Evolutionary conservation across 192 early-diverging fungal genomes (phyloP).

Genomic region (Umbelopsis sp.): DNA sequence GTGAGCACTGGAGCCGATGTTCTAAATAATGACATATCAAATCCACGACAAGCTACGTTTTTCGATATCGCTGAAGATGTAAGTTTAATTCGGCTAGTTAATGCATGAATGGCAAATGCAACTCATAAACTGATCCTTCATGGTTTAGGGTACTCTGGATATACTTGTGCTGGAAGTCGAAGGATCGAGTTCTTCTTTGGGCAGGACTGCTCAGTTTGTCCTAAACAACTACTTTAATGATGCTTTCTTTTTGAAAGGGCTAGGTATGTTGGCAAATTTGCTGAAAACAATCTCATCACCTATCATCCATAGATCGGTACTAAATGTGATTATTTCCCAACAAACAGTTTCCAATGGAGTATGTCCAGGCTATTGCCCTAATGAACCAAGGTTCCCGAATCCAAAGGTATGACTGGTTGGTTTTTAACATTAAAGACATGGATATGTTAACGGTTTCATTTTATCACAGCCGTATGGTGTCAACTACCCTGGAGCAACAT

Average conservation of each 20-base stretch:
- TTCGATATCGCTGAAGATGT: slow-evolving; percentile 93
- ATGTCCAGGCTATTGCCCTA: slow-evolving; percentile 55
- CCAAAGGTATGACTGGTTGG: slow-evolving; percentile 34
- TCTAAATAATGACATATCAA: slow-evolving; percentile 46
- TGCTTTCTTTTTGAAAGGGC: slow-evolving; percentile 90
- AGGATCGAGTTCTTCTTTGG: slow-evolving; percentile 38
- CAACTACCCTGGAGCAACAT: slow-evolving; percentile 78
- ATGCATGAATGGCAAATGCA: too few species aligned
- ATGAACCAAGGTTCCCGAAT: slow-evolving; percentile 38
- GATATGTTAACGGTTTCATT: slow-evolving; percentile 4
- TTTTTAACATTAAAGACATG: not conserved
- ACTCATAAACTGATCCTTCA: not conserved
- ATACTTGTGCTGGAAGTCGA: slow-evolving; percentile 65
- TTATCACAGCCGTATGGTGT: slow-evolving; percentile 73
- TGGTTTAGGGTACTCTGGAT: slow-evolving; percentile 76
- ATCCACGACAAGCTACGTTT: slow-evolving; percentile 69
- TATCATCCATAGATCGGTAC: not conserved
- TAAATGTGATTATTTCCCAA: not conserved
- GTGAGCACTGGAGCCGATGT: slow-evolving; percentile 66
- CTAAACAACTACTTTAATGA: slow-evolving; percentile 93
- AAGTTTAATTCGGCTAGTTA: slow-evolving; percentile 23
- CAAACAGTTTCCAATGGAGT: slow-evolving; percentile 64
- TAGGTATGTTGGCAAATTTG: slow-evolving; percentile 52
- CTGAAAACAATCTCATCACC: too few species aligned
- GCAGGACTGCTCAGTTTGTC: slow-evolving; percentile 57